A percentile compares a stretch with the other conserved stretches of the same genome.
Evolutionary conservation across 768 basidiomycete genomes (phyloP).

Genomic region (Rubroboletus pulcherrimus): DNA sequence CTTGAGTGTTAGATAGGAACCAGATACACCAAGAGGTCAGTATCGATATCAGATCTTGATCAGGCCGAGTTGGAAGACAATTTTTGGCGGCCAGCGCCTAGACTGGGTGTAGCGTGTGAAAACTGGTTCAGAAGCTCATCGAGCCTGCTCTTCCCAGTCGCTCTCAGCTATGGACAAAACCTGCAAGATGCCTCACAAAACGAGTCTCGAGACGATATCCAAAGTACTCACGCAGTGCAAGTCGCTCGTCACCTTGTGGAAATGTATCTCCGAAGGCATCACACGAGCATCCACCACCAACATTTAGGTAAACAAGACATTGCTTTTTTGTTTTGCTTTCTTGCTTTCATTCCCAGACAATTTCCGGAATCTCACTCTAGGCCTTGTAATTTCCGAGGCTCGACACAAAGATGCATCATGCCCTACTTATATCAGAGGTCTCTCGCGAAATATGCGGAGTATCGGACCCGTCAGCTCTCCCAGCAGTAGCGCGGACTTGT

Average conservation of each 20-base stretch:
- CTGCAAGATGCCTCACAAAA: neutral
- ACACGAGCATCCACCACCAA: neutral
- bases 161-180: neutral
- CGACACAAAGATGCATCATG: constrained; percentile 17
- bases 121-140: neutral
- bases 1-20: neutral
- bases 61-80: neutral
- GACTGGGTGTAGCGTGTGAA: constrained; percentile 1
- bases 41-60: too few relatives aligned
- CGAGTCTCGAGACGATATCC: neutral
- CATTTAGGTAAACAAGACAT: constrained; percentile 17
- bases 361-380: neutral
- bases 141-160: neutral
- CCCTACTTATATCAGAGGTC: constrained; percentile 23
- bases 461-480: constrained; percentile 13
- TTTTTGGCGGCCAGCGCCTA: neutral
- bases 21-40: neutral
- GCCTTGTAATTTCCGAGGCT: neutral
- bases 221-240: neutral
- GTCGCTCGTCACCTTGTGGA: neutral
- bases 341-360: neutral
- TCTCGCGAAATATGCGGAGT: constrained; percentile 15
- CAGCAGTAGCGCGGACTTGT: constrained; percentile 25
- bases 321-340: neutral
- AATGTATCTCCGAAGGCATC: neutral